Evolutionary conservation across 371 early-diverging fungal species (phyloP).

Genomic region (Syncephalastrum racemosum): DNA sequence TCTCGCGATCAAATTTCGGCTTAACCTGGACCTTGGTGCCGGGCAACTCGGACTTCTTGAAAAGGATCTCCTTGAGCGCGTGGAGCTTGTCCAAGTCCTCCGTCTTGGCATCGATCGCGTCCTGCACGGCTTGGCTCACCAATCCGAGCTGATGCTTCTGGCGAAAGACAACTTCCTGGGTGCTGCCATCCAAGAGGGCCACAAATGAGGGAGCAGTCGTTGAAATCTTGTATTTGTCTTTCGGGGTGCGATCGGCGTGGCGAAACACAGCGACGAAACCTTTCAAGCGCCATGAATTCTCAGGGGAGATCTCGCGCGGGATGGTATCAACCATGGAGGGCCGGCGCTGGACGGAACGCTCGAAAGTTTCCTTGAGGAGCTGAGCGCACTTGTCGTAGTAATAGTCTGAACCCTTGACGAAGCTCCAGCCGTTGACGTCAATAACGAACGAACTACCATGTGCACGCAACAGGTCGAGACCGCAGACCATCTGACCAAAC

Average conservation of each 20-base stretch:
- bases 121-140: slow-evolving; percentile 66
- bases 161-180: slow-evolving; percentile 82
- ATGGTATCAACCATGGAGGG: slow-evolving; percentile 65
- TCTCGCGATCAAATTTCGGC: slow-evolving; percentile 69
- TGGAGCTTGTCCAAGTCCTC: slow-evolving; percentile 62
- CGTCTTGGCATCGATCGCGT: slow-evolving; percentile 52
- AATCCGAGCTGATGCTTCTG: slow-evolving; percentile 68
- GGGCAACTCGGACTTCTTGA: slow-evolving; percentile 76
- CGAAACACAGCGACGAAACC: slow-evolving; percentile 91
- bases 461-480: slow-evolving; percentile 92
- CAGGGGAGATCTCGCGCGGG: slow-evolving; percentile 61
- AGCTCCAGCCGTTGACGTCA: slow-evolving; percentile 99
- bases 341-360: slow-evolving; percentile 42
- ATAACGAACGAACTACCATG: slow-evolving; percentile 90
- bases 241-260: slow-evolving; percentile 97
- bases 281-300: slow-evolving; percentile 91
- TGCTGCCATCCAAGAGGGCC: slow-evolving; percentile 63
- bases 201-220: slow-evolving; percentile 67
- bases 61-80: slow-evolving; percentile 73
- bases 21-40: slow-evolving; percentile 95
- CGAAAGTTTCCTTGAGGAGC: slow-evolving; percentile 63
- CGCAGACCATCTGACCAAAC: slow-evolving; percentile 95
- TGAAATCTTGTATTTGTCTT: slow-evolving; percentile 91
- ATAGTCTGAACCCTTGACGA: slow-evolving; percentile 95
- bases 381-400: slow-evolving; percentile 91